Conservation (phyloP, 163 green algal genomes). For the Botryococcus braunii region DNA sequence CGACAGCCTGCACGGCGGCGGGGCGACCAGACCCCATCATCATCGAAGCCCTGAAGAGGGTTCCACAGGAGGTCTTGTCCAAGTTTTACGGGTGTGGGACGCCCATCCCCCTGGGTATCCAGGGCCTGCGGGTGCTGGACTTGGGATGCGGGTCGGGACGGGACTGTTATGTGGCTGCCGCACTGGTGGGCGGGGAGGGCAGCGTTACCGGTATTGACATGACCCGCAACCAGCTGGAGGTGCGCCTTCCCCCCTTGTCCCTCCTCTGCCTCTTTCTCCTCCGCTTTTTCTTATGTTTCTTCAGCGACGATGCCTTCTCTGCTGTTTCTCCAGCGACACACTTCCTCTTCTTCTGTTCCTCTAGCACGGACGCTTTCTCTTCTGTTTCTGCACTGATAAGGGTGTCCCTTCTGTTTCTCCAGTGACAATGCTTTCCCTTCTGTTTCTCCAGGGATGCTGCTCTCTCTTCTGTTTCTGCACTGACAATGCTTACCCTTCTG, state of each 20-base stretch:
- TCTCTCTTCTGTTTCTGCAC: too few species aligned
- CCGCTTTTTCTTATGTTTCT: too few species aligned
- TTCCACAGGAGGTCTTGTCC: constrained; percentile 73
- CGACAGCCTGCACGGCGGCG: constrained; percentile 38
- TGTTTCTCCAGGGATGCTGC: too few species aligned
- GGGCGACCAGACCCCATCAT: constrained; percentile 44
- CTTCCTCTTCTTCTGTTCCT: too few species aligned
- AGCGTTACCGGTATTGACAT: constrained; percentile 80
- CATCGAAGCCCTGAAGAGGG: constrained; percentile 27
- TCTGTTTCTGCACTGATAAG: too few species aligned
- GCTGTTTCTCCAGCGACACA: too few species aligned
- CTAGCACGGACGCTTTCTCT: too few species aligned
- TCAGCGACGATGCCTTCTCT: too few species aligned
- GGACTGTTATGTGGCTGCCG: constrained; percentile 87
- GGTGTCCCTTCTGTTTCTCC: too few species aligned
- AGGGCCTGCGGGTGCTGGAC: constrained; percentile 73
- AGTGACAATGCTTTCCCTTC: too few species aligned
- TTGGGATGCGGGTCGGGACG: constrained; percentile 83
- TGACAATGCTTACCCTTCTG: too few species aligned
- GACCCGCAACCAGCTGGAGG: constrained; percentile 83
- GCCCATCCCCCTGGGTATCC: constrained; percentile 75
- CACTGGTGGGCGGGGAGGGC: constrained; percentile 49
- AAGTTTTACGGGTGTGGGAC: constrained; percentile 91
- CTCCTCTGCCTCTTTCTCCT: too few species aligned
- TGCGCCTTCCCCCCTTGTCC: constrained; percentile 26